phyloP scores from a whole-genome alignment of 495 filamentous ascomycete genomes.

The Jackrogersella minutella region DNA sequence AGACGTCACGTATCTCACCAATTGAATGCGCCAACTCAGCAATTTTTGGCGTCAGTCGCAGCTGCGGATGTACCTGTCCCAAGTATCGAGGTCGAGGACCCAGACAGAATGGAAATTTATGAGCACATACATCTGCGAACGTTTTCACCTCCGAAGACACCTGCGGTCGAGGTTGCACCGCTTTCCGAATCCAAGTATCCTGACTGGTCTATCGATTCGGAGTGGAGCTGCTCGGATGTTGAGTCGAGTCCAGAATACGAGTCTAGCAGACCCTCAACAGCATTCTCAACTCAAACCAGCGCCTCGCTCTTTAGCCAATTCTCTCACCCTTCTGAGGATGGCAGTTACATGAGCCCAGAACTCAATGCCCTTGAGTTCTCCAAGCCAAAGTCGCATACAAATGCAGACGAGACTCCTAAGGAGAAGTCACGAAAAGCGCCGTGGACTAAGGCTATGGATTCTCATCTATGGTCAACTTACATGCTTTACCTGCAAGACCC shows the following conservation, averaged over 20 bases:
- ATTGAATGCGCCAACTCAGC: slow-evolving; percentile 60
- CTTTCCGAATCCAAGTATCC: slow-evolving; percentile 51
- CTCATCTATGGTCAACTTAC: slow-evolving; percentile 93
- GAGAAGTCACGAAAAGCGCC: slow-evolving; percentile 54
- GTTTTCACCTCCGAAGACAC: slow-evolving; percentile 57
- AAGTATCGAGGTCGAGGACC: slow-evolving; percentile 57
- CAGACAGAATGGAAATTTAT: slow-evolving; percentile 43
- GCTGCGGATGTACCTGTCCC: slow-evolving; percentile 64
- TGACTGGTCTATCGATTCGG: slow-evolving; percentile 56
- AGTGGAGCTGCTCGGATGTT: slow-evolving; percentile 53
- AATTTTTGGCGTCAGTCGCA: slow-evolving; percentile 65
- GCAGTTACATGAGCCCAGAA: slow-evolving; percentile 53
- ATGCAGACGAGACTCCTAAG: slow-evolving; percentile 15
- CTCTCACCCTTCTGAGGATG: slow-evolving; percentile 58
- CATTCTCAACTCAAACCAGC: slow-evolving; percentile 59
- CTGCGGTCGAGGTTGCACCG: slow-evolving; percentile 49
- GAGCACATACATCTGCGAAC: slow-evolving; percentile 43
- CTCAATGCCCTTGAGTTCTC: slow-evolving; percentile 46
- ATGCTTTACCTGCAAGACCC: slow-evolving; percentile 88
- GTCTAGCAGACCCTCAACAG: slow-evolving; percentile 59
- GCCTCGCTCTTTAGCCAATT: slow-evolving; percentile 57
- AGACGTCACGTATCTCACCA: slow-evolving; percentile 55
- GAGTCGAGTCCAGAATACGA: slow-evolving; percentile 60
- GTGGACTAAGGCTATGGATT: slow-evolving; percentile 92
- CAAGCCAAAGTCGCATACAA: slow-evolving; percentile 19